Evolutionary conservation across 1,284 basidiomycete genomes (phyloP).

Genomic region (Ceratobasidium sp.): DNA sequence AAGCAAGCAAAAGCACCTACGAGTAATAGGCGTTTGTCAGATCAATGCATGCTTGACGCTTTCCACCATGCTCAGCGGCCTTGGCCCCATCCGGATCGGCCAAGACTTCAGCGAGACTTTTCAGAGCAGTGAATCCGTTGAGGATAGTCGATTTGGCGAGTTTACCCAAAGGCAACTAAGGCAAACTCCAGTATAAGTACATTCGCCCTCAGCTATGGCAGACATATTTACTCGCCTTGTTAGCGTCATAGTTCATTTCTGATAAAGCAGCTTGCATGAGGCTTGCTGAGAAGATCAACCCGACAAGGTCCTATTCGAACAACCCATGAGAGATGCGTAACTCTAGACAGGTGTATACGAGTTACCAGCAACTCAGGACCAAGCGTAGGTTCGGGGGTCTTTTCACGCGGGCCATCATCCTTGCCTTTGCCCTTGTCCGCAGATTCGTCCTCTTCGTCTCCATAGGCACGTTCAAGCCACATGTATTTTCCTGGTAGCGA

Average conservation of each 20-base stretch:
- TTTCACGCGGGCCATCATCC: background rate
- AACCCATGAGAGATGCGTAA: background rate
- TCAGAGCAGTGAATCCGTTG: slow-evolving; percentile 60
- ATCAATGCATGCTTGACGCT: slow-evolving; percentile 36
- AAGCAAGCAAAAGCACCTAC: slow-evolving; percentile 50
- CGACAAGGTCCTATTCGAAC: background rate
- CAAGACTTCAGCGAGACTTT: slow-evolving; percentile 51
- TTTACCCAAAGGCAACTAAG: slow-evolving; percentile 60
- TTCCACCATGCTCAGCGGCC: slow-evolving; percentile 38
- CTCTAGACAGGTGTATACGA: too few species aligned
- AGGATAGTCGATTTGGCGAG: slow-evolving; percentile 47
- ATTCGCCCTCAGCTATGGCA: background rate
- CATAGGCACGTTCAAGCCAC: slow-evolving; percentile 64
- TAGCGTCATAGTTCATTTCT: slow-evolving; percentile 73
- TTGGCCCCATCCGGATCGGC: slow-evolving; percentile 38
- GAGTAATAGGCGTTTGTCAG: slow-evolving; percentile 59
- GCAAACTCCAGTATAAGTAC: background rate
- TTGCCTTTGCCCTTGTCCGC: slow-evolving; percentile 46
- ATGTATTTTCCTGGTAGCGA: slow-evolving; percentile 59
- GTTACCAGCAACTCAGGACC: slow-evolving; percentile 22
- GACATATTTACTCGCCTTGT: slow-evolving; percentile 51
- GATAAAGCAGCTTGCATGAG: slow-evolving; percentile 64
- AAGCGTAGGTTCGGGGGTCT: slow-evolving; percentile 33
- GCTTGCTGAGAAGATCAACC: slow-evolving; percentile 47
- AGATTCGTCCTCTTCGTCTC: slow-evolving; percentile 50